Conservation (phyloP, 495 filamentous ascomycete genomes). For the Podospora comata region DNA sequence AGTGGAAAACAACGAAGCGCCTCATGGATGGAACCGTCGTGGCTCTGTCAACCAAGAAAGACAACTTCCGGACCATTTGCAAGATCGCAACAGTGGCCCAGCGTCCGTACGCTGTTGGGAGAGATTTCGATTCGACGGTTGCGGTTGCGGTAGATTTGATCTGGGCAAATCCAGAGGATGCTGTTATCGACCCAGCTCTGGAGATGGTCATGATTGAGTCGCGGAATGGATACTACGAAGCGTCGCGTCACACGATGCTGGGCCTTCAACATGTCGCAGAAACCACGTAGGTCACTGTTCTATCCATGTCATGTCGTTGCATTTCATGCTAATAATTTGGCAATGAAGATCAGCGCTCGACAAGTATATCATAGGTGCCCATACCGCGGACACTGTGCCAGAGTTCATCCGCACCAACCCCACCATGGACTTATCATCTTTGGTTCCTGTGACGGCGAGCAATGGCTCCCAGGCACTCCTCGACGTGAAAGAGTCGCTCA, state of each 20-base stretch:
- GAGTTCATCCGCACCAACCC: constrained; percentile 33
- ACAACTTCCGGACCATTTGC: constrained; percentile 64
- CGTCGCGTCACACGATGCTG: constrained; percentile 64
- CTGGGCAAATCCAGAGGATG: constrained; percentile 59
- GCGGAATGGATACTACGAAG: constrained; percentile 68
- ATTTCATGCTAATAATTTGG: not conserved
- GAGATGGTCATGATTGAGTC: constrained; percentile 80
- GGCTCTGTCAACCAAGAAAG: constrained; percentile 60
- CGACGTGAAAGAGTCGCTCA: constrained; percentile 2
- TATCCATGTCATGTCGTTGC: not conserved
- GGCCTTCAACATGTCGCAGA: constrained; percentile 68
- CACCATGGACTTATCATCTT: constrained; percentile 34
- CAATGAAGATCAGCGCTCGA: constrained; percentile 26
- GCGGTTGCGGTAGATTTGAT: constrained; percentile 60
- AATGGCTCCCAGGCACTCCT: not conserved
- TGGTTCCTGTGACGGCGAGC: constrained; percentile 22
- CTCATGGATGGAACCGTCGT: constrained; percentile 68
- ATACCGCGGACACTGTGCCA: constrained; percentile 38
- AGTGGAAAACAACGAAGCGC: constrained; percentile 74
- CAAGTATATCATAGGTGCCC: constrained; percentile 42
- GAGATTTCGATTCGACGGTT: constrained; percentile 63
- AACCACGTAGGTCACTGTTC: constrained; percentile 50
- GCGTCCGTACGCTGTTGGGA: constrained; percentile 53
- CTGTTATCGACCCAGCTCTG: constrained; percentile 61
- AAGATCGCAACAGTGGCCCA: constrained; percentile 72